Evolutionary conservation across 2,329 filamentous ascomycete species (phyloP).

Genomic region (Aspergillus sp.): DNA sequence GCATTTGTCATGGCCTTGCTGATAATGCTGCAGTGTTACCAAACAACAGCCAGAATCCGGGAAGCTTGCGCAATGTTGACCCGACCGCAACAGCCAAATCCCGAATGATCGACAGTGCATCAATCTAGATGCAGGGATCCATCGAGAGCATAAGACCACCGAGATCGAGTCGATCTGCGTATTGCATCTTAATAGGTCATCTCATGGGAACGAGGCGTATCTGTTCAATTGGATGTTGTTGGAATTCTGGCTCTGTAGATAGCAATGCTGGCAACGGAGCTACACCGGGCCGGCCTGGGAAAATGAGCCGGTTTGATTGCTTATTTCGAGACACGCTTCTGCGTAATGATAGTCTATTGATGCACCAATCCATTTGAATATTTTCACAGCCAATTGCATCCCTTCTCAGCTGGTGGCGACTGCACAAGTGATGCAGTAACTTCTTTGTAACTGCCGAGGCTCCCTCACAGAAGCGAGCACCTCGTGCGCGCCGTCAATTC

Average conservation of each 20-base stretch:
- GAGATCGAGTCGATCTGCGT: background rate
- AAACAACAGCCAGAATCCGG: background rate
- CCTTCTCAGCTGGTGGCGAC: background rate
- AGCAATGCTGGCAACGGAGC: background rate
- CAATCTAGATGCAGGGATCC: too few relatives aligned
- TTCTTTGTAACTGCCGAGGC: background rate
- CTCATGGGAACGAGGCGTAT: background rate
- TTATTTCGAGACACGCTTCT: background rate
- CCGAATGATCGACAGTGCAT: background rate
- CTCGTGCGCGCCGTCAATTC: background rate
- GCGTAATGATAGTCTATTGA: background rate
- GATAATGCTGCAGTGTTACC: background rate
- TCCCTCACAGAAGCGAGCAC: background rate
- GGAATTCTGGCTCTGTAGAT: background rate
- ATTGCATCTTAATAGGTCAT: background rate
- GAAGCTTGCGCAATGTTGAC: background rate
- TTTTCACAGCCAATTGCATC: too few relatives aligned
- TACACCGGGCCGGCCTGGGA: too few relatives aligned
- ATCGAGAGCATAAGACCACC: too few relatives aligned
- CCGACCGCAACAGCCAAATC: background rate
- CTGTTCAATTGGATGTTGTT: background rate
- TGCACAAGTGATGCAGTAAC: background rate
- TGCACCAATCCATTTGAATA: too few relatives aligned
- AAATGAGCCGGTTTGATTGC: background rate
- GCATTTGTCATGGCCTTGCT: background rate